phyloP scores from a whole-genome alignment of 23 red algal species.

The Gracilaria vermiculophylla region DNA sequence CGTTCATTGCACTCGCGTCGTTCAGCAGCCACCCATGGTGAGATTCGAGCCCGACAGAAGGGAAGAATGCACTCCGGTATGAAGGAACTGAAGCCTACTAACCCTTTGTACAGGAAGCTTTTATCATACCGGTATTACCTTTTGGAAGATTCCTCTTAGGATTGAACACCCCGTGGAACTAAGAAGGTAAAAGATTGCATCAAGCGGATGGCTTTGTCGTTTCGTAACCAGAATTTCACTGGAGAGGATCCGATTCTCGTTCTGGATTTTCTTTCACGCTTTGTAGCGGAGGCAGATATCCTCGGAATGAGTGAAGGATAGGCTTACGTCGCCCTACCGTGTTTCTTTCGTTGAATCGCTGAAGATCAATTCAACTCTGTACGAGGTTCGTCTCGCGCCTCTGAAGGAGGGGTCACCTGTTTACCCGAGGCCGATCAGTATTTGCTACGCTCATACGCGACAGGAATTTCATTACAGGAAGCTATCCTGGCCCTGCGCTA shows the following conservation, averaged over 20 bases:
- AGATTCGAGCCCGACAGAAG: neutral
- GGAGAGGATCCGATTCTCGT: neutral
- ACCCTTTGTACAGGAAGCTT: neutral
- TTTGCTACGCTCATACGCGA: conserved; percentile 21
- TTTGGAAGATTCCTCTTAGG: neutral
- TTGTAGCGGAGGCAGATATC: neutral
- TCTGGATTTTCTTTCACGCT: neutral
- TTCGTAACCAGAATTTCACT: conserved; percentile 7
- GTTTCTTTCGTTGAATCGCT: neutral
- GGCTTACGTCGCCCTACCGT: neutral
- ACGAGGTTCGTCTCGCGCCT: neutral
- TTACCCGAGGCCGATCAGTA: conserved; percentile 12
- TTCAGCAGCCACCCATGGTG: neutral
- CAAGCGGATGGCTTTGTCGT: neutral
- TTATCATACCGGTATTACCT: conserved; percentile 18
- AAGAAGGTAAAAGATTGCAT: neutral
- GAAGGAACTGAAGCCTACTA: neutral
- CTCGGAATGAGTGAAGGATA: conserved; percentile 14
- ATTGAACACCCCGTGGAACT: neutral
- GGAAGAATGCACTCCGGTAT: neutral
- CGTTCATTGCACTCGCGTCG: neutral
- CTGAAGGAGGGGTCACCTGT: conserved; percentile 5
- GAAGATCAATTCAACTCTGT: neutral
- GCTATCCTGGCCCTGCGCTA: neutral
- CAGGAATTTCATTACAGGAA: neutral